phyloP scores from a whole-genome alignment of 2,329 filamentous ascomycete species.

The Sporothrix brunneoviolacea region DNA sequence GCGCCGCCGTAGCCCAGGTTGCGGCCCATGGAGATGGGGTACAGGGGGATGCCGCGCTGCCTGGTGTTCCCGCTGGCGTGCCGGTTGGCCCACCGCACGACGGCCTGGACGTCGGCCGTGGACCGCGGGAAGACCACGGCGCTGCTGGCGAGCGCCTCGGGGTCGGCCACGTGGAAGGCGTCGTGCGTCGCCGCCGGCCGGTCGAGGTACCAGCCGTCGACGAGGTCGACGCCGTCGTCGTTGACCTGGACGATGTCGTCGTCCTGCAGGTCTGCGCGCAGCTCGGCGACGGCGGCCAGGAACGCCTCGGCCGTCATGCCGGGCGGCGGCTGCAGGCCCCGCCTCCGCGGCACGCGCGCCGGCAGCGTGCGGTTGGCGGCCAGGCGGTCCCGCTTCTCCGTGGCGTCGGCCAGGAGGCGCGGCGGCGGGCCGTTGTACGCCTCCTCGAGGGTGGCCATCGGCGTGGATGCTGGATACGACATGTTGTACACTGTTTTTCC shows the following conservation, averaged over 20 bases:
- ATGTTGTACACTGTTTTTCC: neutral
- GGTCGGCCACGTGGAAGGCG: conserved; percentile 34
- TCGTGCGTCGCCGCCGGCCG: conserved; percentile 32
- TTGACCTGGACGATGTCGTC: conserved; percentile 25
- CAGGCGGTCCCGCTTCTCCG: conserved; percentile 18
- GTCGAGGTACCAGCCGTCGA: conserved; percentile 30
- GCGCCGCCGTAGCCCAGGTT: conserved; percentile 45
- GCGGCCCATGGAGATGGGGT: conserved; percentile 42
- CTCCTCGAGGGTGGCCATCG: conserved; percentile 17
- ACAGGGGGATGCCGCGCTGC: conserved; percentile 35
- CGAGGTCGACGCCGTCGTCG: conserved; percentile 24
- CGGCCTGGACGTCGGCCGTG: conserved; percentile 39
- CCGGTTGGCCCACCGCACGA: conserved; percentile 34
- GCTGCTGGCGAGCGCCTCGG: conserved; percentile 36
- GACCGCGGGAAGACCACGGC: conserved; percentile 37
- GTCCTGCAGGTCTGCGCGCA: conserved; percentile 23
- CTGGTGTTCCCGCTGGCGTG: neutral
- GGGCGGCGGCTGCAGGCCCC: conserved; percentile 23
- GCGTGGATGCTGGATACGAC: neutral
- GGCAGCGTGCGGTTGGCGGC: conserved; percentile 22
- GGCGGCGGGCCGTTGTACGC: conserved; percentile 23
- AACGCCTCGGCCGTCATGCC: conserved; percentile 22
- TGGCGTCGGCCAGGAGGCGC: conserved; percentile 22
- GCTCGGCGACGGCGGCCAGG: conserved; percentile 26
- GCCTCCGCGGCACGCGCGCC: conserved; percentile 16